Conservation (phyloP, 1,139 yeast species). For the Sugiyamaella pinicola region DNA sequence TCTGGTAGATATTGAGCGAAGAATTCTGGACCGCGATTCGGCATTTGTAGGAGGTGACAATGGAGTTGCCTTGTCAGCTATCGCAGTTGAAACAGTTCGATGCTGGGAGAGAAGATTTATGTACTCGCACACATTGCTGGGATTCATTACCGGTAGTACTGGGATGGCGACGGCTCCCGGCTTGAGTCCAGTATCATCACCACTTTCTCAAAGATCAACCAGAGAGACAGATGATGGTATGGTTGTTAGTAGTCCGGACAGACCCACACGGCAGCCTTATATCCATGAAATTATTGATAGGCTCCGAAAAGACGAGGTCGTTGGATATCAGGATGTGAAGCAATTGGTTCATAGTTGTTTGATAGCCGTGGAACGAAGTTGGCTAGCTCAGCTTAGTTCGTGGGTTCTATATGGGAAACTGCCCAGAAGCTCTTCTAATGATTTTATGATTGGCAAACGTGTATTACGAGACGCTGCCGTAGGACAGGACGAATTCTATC, state of each 20-base stretch:
- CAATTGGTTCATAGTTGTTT: constrained; percentile 27
- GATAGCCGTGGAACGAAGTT: constrained; percentile 31
- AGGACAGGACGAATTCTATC: constrained; percentile 15
- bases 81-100: constrained; percentile 29
- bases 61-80: constrained; percentile 29
- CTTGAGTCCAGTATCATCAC: not conserved
- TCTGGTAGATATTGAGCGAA: constrained; percentile 29
- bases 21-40: constrained; percentile 29
- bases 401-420: constrained; percentile 38
- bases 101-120: constrained; percentile 32
- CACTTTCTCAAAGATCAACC: not conserved
- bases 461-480: not conserved
- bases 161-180: too few relatives aligned
- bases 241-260: too few relatives aligned
- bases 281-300: constrained; percentile 26
- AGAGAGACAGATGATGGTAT: too few relatives aligned
- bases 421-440: constrained; percentile 21
- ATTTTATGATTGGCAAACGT: constrained; percentile 28
- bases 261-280: constrained; percentile 19
- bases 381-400: constrained; percentile 33
- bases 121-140: constrained; percentile 27
- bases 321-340: constrained; percentile 32
- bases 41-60: constrained; percentile 35
- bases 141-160: constrained; percentile 18
- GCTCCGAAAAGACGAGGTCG: constrained; percentile 25